Conservation (phyloP, 208 protist species). For the Acanthamoeba triangularis region DNA sequence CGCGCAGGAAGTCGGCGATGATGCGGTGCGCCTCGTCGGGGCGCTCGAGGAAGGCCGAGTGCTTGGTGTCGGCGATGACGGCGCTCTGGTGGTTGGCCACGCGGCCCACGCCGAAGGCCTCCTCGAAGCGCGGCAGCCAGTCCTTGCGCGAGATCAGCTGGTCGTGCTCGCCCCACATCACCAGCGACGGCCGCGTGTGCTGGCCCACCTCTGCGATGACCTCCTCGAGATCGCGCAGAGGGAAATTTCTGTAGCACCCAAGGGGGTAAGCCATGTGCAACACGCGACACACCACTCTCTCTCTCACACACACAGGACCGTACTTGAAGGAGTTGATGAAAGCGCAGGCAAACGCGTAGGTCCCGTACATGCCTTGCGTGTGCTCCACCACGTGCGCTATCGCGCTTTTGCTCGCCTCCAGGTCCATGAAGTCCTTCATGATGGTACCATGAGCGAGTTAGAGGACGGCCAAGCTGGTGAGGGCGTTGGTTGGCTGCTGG, state of each 20-base stretch:
- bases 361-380: conserved; percentile 9
- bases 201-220: background rate
- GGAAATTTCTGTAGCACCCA: background rate
- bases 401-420: background rate
- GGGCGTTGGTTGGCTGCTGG: background rate
- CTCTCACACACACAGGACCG: no score
- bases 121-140: conserved; percentile 14
- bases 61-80: background rate
- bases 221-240: background rate
- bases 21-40: background rate
- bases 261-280: background rate
- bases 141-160: background rate
- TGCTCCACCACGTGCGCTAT: conserved; percentile 21
- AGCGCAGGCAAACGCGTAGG: background rate
- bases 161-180: conserved; percentile 48
- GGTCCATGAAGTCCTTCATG: conserved; percentile 37
- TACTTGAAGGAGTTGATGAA: conserved; percentile 33
- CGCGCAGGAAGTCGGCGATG: conserved; percentile 13
- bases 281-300: background rate
- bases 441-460: no score
- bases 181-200: conserved; percentile 4
- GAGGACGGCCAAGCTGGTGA: no score
- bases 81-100: background rate
- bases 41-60: conserved; percentile 45
- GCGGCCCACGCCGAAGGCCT: conserved; percentile 20